Base-by-base conservation (phyloP, 2,329 filamentous ascomycete genomes). In the Trichocomaceae sp. region DNA sequence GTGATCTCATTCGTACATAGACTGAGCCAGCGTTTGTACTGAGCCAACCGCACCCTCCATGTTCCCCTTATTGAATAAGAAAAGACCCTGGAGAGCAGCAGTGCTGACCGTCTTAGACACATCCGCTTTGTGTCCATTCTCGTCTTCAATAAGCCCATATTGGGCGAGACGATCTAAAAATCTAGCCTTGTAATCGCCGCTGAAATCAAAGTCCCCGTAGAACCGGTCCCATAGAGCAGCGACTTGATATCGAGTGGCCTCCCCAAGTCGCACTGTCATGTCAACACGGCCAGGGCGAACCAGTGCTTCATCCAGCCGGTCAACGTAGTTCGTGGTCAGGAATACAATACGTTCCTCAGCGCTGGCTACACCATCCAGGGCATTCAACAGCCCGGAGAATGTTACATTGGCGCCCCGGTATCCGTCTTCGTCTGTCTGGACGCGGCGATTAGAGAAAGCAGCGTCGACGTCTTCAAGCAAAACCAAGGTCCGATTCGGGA, bases 261-360 rank as follows among this genome's bases (percentile, higher is more conserved):
- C 88, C 37, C 91, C 92, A 48, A 99, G 86, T 53, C 89, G 83
- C 3, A 95, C 82, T 61, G 89, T 93, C 86, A 97, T 87, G 71
- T 99, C 93, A 0, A 99, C 90, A 48, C 93, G 82, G 0, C 93
- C 93, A 0, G 93, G 93, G 22, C 93, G 81, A 47, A 97, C 89
- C 42, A 99, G 74, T 3, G 93, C 93, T 58, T 90, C 86, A 65
- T 96, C 90, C 1, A 97, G 80, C 41, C 89, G 82, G 61, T 96
- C 90, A 37, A 96, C 84, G 66, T 96, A 90, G 66, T 99, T 99
- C 19, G 92, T 95, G 1, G 93, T 99, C 59, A 95, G 78, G 71
- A 99, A 96, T 1, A 95, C 84, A 59, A 99, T 88, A 52, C 93
- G 83, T 75, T 97, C 92, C 69, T 97, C 93, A 12, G 90, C 89